A percentile compares a stretch with the other conserved stretches of the same genome.
Evolutionary conservation across 2,329 filamentous ascomycete genomes (phyloP).

Genomic region (Hymenoscyphus albidus): DNA sequence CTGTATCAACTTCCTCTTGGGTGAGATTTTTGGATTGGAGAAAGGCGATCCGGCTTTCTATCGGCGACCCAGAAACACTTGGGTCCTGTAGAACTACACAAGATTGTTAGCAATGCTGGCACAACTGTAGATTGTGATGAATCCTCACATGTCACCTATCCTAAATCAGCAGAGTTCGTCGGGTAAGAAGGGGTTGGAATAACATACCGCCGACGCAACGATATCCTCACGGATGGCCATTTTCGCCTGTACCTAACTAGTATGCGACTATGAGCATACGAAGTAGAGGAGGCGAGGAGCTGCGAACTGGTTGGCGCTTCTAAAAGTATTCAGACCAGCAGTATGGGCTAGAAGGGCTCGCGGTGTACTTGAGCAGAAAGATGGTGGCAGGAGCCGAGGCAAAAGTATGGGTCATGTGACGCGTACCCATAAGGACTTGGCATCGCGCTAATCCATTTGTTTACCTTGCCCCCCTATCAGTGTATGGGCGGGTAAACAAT

Average conservation of each 20-base stretch:
- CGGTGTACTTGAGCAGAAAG: slow-evolving; percentile 8
- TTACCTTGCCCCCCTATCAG: slow-evolving; percentile 16
- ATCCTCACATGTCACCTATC: slow-evolving; percentile 36
- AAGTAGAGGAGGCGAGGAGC: neutral
- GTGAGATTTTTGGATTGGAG: slow-evolving; percentile 96
- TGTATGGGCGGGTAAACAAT: slow-evolving; percentile 1
- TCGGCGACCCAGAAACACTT: slow-evolving; percentile 80
- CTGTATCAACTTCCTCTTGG: slow-evolving; percentile 86
- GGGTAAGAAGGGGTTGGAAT: slow-evolving; percentile 7
- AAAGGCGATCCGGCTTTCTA: slow-evolving; percentile 90
- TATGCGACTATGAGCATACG: slow-evolving; percentile 5
- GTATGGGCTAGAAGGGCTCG: neutral
- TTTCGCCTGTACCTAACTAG: slow-evolving; percentile 27
- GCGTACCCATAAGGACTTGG: neutral
- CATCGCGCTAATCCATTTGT: slow-evolving; percentile 20
- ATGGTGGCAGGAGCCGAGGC: slow-evolving; percentile 24
- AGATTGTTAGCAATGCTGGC: slow-evolving; percentile 19
- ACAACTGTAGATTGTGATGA: neutral
- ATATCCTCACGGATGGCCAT: slow-evolving; percentile 94
- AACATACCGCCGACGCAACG: slow-evolving; percentile 71
- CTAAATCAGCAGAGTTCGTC: slow-evolving; percentile 26
- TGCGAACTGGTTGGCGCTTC: neutral
- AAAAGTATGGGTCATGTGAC: slow-evolving; percentile 5
- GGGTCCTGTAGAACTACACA: slow-evolving; percentile 83
- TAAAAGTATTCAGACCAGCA: neutral